A percentile compares a stretch with the other conserved stretches of the same genome.
These are phyloP conservation scores for Anthoceros angustus DNA, from an alignment of 225 moss, liverwort and hornwort genomes.

Conservation along the genomic window DNA sequence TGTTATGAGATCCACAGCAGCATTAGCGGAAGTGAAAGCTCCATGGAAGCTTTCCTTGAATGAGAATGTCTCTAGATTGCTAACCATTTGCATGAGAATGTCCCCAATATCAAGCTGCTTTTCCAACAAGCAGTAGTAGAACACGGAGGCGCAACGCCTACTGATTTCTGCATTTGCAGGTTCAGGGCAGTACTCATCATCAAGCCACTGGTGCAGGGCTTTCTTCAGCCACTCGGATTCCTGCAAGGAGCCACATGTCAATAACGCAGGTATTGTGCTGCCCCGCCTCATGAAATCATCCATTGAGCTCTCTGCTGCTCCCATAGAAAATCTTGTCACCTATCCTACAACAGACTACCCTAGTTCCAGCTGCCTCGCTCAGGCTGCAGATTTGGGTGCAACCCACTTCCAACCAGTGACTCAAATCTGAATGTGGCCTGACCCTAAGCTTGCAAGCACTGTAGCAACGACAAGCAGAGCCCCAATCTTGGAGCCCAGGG, in stretches of 20 bases:
- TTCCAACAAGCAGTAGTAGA: slow-evolving; percentile 75
- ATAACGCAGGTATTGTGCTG: background rate
- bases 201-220: slow-evolving; percentile 79
- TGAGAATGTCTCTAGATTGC: slow-evolving; percentile 78
- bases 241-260: slow-evolving; percentile 18
- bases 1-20: slow-evolving; percentile 79
- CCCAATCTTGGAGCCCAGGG: background rate
- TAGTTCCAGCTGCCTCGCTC: too few species aligned
- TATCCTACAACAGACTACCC: too few species aligned
- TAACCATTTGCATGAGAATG: slow-evolving; percentile 97
- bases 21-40: slow-evolving; percentile 83
- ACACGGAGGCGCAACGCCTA: slow-evolving; percentile 61
- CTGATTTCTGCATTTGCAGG: slow-evolving; percentile 92
- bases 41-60: slow-evolving; percentile 96
- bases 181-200: slow-evolving; percentile 93
- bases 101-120: slow-evolving; percentile 87
- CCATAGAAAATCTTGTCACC: too few species aligned
- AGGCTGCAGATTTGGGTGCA: too few species aligned
- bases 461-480: too few species aligned
- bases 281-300: too few species aligned
- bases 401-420: too few species aligned
- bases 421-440: too few species aligned
- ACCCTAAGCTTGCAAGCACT: too few species aligned
- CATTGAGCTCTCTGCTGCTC: too few species aligned
- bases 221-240: slow-evolving; percentile 89